phyloP scores from a whole-genome alignment of 2,329 filamentous ascomycete species.

The Endoconidiophora polonica region DNA sequence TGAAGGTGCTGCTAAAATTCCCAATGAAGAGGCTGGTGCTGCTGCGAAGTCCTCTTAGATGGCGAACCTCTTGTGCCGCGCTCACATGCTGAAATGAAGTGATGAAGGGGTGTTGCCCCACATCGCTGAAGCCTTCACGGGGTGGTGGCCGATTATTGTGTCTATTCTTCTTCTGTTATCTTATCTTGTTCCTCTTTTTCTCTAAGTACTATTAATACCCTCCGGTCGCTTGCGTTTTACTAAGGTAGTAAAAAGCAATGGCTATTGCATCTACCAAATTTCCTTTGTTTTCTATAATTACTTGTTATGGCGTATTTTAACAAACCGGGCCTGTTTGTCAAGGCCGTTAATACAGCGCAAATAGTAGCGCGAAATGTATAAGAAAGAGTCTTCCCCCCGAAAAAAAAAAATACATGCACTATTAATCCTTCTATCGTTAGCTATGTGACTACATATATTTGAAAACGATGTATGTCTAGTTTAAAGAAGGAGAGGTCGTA shows the following conservation, averaged over 20 bases:
- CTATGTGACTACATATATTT: too few relatives aligned
- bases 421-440: too few relatives aligned
- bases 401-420: too few relatives aligned
- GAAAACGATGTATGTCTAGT: too few relatives aligned
- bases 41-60: constrained; percentile 12
- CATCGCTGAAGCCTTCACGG: background rate
- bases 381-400: too few relatives aligned
- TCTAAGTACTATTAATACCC: constrained; percentile 8
- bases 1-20: background rate
- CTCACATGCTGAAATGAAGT: background rate
- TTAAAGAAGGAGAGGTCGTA: too few relatives aligned
- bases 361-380: too few relatives aligned
- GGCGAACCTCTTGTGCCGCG: constrained; percentile 13
- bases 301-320: background rate
- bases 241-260: too few relatives aligned
- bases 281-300: constrained; percentile 3
- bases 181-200: background rate
- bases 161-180: background rate
- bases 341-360: too few relatives aligned
- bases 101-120: background rate
- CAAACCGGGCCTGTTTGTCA: background rate
- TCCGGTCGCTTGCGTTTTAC: background rate
- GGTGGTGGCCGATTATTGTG: background rate
- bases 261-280: background rate
- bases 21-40: constrained; percentile 11